Percentiles rank a stretch among this genome's conserved stretches.
phyloP scores from a whole-genome alignment of 345 rosid genomes.

The Melaleuca quinquenervia region DNA sequence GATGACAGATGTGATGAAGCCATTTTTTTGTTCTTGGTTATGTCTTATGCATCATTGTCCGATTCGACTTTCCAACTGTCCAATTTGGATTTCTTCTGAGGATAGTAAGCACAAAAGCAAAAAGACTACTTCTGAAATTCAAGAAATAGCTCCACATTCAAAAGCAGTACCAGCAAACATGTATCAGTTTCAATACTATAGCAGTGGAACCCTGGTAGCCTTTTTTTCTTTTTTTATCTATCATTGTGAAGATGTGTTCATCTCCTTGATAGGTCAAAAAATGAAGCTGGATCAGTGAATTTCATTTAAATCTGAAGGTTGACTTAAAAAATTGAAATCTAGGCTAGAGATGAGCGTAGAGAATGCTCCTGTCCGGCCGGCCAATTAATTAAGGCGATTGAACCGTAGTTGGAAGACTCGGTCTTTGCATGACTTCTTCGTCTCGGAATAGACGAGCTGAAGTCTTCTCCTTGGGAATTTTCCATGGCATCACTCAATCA shows the following conservation, averaged over 20 bases:
- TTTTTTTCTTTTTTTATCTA: neutral
- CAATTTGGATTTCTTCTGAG: neutral
- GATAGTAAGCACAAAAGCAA: neutral
- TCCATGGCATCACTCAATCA: neutral
- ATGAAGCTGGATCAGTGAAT: neutral
- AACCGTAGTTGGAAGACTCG: neutral
- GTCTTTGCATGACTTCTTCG: neutral
- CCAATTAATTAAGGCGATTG: neutral
- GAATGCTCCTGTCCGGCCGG: neutral
- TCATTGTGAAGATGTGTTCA: neutral
- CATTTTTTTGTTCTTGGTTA: neutral
- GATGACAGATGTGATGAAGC: neutral
- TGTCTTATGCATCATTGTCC: neutral
- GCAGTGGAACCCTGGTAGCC: neutral
- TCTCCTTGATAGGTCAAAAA: neutral
- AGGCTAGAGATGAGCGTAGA: neutral
- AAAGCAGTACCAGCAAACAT: neutral
- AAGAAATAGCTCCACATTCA: neutral
- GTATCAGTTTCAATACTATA: neutral
- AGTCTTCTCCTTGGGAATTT: slow-evolving; percentile 2
- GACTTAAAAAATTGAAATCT: neutral
- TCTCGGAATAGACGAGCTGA: neutral
- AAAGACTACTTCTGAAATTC: neutral
- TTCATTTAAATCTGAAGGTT: neutral
- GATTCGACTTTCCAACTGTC: neutral